A percentile compares a stretch with the other conserved stretches of the same genome.
phyloP scores from a whole-genome alignment of 768 basidiomycete species.

The Xerocomus brunneocitrinus region DNA sequence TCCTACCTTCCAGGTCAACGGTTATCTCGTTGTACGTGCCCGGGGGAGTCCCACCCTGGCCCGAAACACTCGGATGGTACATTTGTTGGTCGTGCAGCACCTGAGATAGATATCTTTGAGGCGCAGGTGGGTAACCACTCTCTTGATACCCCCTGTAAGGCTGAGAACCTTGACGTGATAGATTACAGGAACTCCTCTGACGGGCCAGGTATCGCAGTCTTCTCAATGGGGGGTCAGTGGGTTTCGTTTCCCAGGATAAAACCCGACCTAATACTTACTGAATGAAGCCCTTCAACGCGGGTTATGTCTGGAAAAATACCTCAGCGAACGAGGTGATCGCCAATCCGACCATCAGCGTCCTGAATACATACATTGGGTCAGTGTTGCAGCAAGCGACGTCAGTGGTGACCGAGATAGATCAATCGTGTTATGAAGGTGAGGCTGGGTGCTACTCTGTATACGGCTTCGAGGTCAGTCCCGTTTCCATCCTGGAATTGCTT shows the following conservation, averaged over 20 bases:
- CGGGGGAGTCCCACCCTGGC: slow-evolving; percentile 78
- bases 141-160: slow-evolving; percentile 7
- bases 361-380: slow-evolving; percentile 67
- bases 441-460: slow-evolving; percentile 66
- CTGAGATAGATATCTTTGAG: slow-evolving; percentile 90
- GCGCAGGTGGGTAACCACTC: slow-evolving; percentile 45
- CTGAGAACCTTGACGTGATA: slow-evolving; percentile 25
- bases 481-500: neutral
- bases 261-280: neutral
- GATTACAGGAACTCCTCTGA: slow-evolving; percentile 45
- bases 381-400: slow-evolving; percentile 77
- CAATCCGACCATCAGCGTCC: slow-evolving; percentile 47
- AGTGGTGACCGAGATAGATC: slow-evolving; percentile 62
- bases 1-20: slow-evolving; percentile 80
- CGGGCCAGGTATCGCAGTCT: slow-evolving; percentile 72
- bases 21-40: slow-evolving; percentile 83
- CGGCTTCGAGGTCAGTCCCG: slow-evolving; percentile 64
- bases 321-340: slow-evolving; percentile 53
- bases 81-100: slow-evolving; percentile 77
- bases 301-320: slow-evolving; percentile 65
- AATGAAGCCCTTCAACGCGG: slow-evolving; percentile 66
- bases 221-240: slow-evolving; percentile 74
- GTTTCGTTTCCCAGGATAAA: slow-evolving; percentile 3
- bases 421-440: slow-evolving; percentile 61
- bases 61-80: slow-evolving; percentile 69